These are phyloP conservation scores for Geotrichum phurueaensis DNA, from an alignment of 1,139 yeast species.

Conservation along the genomic window DNA sequence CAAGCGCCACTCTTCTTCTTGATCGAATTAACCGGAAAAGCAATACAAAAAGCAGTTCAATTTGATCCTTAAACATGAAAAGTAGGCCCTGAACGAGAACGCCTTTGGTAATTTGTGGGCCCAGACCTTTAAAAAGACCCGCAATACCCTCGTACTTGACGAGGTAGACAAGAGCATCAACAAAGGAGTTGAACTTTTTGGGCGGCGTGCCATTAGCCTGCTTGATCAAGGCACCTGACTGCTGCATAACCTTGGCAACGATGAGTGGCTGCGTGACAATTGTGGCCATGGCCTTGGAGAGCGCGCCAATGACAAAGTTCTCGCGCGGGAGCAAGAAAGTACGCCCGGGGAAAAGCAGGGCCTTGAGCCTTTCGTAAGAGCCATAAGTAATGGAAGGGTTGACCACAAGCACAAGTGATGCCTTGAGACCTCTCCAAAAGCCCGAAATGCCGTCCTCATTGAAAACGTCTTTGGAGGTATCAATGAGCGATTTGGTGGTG, in stretches of 20 bases:
- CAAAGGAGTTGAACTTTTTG: conserved; percentile 44
- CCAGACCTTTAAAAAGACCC: conserved; percentile 70
- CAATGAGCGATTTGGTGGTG: conserved; percentile 31
- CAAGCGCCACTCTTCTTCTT: conserved; percentile 17
- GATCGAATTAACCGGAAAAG: conserved; percentile 28
- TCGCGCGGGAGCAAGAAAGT: conserved; percentile 55
- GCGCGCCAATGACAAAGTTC: conserved; percentile 67
- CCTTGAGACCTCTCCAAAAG: conserved; percentile 81
- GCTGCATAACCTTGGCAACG: conserved; percentile 77
- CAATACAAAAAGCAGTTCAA: conserved; percentile 35
- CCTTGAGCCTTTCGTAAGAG: conserved; percentile 64
- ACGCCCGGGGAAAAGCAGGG: conserved; percentile 46
- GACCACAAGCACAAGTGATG: conserved; percentile 68
- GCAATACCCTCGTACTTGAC: conserved; percentile 46
- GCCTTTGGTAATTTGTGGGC: conserved; percentile 78
- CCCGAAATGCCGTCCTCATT: conserved; percentile 67
- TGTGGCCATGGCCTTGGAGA: conserved; percentile 78
- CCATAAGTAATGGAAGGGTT: conserved; percentile 90
- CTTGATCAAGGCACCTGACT: conserved; percentile 69
- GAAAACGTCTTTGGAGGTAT: conserved; percentile 51
- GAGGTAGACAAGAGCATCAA: conserved; percentile 48
- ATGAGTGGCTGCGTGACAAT: conserved; percentile 78
- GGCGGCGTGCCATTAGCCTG: conserved; percentile 43
- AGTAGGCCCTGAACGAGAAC: conserved; percentile 79
- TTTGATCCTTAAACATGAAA: conserved; percentile 73